phyloP scores from a whole-genome alignment of 2,329 filamentous ascomycete species.

The Neonectria coccinea region DNA sequence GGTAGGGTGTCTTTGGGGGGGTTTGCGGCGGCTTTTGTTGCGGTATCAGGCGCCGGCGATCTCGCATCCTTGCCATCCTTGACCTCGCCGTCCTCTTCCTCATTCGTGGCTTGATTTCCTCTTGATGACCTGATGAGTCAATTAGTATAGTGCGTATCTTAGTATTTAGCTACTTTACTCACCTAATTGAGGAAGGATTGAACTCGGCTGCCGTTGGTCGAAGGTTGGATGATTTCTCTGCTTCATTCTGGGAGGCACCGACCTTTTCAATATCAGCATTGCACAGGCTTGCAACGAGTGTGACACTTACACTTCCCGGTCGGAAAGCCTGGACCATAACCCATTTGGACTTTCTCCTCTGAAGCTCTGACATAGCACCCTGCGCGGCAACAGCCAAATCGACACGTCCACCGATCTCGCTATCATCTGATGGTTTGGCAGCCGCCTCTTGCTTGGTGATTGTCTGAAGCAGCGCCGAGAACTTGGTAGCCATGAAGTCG shows the following conservation, averaged over 20 bases:
- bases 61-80: conserved; percentile 64
- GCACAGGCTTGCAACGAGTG: not conserved
- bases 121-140: conserved; percentile 21
- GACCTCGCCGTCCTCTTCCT: conserved; percentile 80
- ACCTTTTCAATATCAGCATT: conserved; percentile 44
- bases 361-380: conserved; percentile 77
- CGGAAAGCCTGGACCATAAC: conserved; percentile 80
- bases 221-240: conserved; percentile 57
- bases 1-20: conserved; percentile 51
- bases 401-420: conserved; percentile 71
- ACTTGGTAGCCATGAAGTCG: conserved; percentile 84
- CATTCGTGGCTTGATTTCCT: conserved; percentile 49
- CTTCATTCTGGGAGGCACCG: conserved; percentile 45
- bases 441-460: conserved; percentile 72
- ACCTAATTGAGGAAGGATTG: conserved; percentile 63
- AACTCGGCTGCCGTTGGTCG: conserved; percentile 73
- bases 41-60: conserved; percentile 30
- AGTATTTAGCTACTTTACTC: conserved; percentile 28
- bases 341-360: conserved; percentile 75
- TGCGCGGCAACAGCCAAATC: conserved; percentile 81
- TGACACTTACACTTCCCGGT: conserved; percentile 66
- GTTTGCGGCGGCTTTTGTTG: conserved; percentile 24
- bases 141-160: conserved; percentile 21
- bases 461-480: conserved; percentile 72
- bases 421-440: conserved; percentile 59